These are phyloP conservation scores for Naganishia sp. DNA, from an alignment of 1,284 basidiomycete genomes.

Conservation along the genomic window DNA sequence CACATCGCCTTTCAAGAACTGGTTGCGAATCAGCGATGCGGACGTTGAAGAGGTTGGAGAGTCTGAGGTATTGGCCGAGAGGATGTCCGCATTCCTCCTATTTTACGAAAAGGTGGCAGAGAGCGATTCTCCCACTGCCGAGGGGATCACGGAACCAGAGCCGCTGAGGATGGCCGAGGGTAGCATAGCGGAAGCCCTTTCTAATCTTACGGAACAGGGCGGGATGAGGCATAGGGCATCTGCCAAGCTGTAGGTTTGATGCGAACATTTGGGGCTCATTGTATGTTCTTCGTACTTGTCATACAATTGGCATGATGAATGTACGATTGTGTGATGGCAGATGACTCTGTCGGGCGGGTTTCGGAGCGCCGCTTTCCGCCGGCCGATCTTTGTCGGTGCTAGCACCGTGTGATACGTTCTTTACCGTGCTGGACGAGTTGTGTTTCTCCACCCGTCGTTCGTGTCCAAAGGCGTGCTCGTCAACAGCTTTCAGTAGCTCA, in stretches of 20 bases:
- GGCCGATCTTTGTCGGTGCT: neutral
- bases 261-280: neutral
- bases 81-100: slow-evolving; percentile 73
- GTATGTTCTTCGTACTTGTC: neutral
- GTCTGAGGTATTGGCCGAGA: slow-evolving; percentile 64
- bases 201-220: slow-evolving; percentile 4
- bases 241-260: slow-evolving; percentile 17
- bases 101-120: slow-evolving; percentile 74
- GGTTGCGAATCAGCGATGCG: slow-evolving; percentile 84
- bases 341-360: neutral
- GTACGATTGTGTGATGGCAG: neutral
- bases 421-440: slow-evolving; percentile 1
- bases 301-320: slow-evolving; percentile 18
- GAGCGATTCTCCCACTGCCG: neutral
- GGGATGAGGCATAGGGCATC: slow-evolving; percentile 9
- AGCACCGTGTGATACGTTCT: neutral
- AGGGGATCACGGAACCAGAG: neutral
- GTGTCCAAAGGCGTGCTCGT: slow-evolving; percentile 36
- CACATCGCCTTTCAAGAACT: slow-evolving; percentile 53
- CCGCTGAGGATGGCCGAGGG: slow-evolving; percentile 7
- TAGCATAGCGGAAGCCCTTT: slow-evolving; percentile 17
- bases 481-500: slow-evolving; percentile 52
- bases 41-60: slow-evolving; percentile 74
- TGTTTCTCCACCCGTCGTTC: slow-evolving; percentile 4
- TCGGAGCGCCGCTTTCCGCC: neutral